Evolutionary conservation across 192 early-diverging fungal genomes (phyloP), one percentile per base, ranked within the genome.

Genomic region (Bifiguratus adelaidae): DNA sequence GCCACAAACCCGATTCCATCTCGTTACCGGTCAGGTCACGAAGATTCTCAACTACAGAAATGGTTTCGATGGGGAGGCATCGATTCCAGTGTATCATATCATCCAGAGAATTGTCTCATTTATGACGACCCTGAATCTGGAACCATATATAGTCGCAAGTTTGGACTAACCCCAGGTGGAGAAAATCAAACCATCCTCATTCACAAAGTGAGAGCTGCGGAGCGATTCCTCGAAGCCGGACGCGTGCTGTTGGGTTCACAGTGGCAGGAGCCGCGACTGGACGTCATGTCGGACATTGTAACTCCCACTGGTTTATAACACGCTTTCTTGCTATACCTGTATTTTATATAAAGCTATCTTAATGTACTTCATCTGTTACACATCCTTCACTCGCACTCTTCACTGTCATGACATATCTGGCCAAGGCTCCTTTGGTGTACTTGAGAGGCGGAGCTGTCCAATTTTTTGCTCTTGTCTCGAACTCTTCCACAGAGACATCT

Each of bases 361-460:
- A n/a, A n/a, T n/a, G n/a, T n/a, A n/a, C n/a, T n/a, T 83, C 82
- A 65, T 91, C 88, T 24, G 88, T 91, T 26, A 91, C 85, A 51
- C 83, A 85, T 15, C 88, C 88, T 36, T 76, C 74, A 7, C 76
- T 82, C 7, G 88, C 85, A 42, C 76, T 67, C 65, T 76, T 83
- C 25, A 91, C 88, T 44, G 41, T 78, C 63, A 81, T 85, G 53
- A 91, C 84, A 53, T 92, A 99, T 76, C 93, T 94, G 51, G 72
- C 79, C 53, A 99, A 66, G 6, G 88, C 89, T 4, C 96, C 96
- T 28, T 67, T 60, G 11, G 77, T 87, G 25, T 80, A 85, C 67
- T 92, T 89, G 53, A 70, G 79, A 26, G 92, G 83, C 20, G 90
- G 90, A 11, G 82, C 77, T 8, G 63, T 72, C 93, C 93, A 99